Conservation (phyloP, 1,284 basidiomycete species). For the Trametes hirsuta region DNA sequence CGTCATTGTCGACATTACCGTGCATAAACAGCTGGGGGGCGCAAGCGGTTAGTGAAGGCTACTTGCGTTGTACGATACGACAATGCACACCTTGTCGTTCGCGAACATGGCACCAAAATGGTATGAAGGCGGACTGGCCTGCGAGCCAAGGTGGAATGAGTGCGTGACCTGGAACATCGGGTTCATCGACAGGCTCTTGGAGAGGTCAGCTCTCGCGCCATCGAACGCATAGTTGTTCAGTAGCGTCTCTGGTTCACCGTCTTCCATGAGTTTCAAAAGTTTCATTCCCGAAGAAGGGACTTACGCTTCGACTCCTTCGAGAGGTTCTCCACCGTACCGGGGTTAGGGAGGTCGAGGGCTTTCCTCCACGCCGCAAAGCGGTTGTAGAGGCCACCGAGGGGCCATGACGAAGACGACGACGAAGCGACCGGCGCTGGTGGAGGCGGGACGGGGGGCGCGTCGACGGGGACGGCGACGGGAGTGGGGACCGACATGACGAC, state of each 20-base stretch:
- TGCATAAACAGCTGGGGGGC: constrained; percentile 81
- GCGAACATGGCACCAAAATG: constrained; percentile 96
- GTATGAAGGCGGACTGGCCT: constrained; percentile 80
- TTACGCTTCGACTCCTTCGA: constrained; percentile 89
- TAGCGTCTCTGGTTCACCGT: constrained; percentile 69
- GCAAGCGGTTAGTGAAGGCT: not conserved
- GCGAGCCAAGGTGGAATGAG: constrained; percentile 87
- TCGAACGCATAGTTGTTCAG: constrained; percentile 97
- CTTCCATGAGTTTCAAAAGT: constrained; percentile 1
- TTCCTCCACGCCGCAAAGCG: constrained; percentile 82
- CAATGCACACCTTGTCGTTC: constrained; percentile 68
- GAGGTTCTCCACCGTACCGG: constrained; percentile 89
- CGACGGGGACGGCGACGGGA: constrained; percentile 24
- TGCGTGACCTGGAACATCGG: constrained; percentile 99
- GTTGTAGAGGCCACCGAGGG: constrained; percentile 67
- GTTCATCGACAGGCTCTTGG: constrained; percentile 91
- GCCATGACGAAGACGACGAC: constrained; percentile 33
- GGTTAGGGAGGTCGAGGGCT: constrained; percentile 81
- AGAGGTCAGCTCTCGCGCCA: constrained; percentile 94
- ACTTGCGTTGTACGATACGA: not conserved
- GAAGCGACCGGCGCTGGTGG: constrained; percentile 21
- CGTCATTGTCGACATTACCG: constrained; percentile 93
- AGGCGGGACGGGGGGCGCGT: constrained; percentile 13
- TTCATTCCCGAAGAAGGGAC: not conserved
- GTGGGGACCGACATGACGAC: constrained; percentile 31